These are phyloP conservation scores for Bidens hawaiensis DNA, from an alignment of 140 eudicot species.

Conservation along the genomic window DNA sequence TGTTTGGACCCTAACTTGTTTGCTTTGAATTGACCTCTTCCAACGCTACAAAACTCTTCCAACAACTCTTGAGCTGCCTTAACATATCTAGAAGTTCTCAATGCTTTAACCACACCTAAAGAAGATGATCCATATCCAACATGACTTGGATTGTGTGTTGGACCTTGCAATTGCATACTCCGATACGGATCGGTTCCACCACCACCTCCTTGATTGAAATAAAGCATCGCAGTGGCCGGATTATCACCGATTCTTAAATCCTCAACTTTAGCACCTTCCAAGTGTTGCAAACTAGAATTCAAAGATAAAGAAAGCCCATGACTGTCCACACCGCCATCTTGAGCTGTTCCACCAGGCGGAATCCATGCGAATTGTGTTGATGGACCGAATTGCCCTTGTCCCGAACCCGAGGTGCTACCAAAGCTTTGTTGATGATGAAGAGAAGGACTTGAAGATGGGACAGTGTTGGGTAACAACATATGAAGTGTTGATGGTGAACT, in stretches of 20 bases:
- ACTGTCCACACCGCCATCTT: conserved; percentile 39
- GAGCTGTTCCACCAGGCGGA: conserved; percentile 27
- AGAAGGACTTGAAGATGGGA: conserved; percentile 29
- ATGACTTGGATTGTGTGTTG: conserved; percentile 39
- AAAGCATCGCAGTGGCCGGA: conserved; percentile 47
- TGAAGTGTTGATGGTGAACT: conserved; percentile 58
- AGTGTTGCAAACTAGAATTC: conserved; percentile 71
- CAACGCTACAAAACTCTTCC: conserved; percentile 96
- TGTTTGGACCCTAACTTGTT: conserved; percentile 37
- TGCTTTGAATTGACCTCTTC: conserved; percentile 73
- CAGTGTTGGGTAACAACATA: conserved; percentile 50
- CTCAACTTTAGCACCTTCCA: conserved; percentile 80
- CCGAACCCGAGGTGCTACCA: conserved; percentile 28
- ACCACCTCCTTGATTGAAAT: conserved; percentile 52
- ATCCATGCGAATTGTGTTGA: conserved; percentile 64
- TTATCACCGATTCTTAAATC: conserved; percentile 57
- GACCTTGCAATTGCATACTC: conserved; percentile 41
- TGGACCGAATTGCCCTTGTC: conserved; percentile 39
- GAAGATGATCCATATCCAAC: conserved; percentile 60
- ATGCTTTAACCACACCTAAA: conserved; percentile 53
- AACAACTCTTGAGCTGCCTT: conserved; percentile 88
- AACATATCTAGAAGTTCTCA: conserved; percentile 78
- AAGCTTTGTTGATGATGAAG: conserved; percentile 32
- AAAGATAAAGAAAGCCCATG: conserved; percentile 89
- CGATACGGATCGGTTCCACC: conserved; percentile 39